phyloP scores from a whole-genome alignment of 805 yeast genomes.

The Torulaspora quercuum region DNA sequence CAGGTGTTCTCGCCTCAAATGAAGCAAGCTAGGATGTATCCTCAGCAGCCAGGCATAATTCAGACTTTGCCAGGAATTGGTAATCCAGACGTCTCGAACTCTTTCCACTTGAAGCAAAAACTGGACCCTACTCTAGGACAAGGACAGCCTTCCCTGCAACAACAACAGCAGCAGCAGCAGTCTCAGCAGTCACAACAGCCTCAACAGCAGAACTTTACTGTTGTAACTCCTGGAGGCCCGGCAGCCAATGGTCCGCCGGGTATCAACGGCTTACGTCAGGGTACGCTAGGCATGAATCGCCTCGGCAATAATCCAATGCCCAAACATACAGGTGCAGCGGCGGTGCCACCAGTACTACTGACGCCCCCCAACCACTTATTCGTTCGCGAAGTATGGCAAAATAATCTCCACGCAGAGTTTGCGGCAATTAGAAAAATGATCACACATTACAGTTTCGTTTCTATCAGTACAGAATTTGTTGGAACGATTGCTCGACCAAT shows the following conservation, averaged over 20 bases:
- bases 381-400: conserved; percentile 70
- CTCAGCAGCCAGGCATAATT: conserved; percentile 24
- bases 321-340: conserved; percentile 14
- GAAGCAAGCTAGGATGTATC: conserved; percentile 26
- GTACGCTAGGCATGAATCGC: conserved; percentile 20
- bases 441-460: conserved; percentile 51
- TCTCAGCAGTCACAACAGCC: conserved; percentile 23
- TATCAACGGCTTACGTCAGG: conserved; percentile 27
- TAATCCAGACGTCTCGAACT: conserved; percentile 22
- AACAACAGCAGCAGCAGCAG: conserved; percentile 20
- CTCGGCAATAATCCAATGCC: conserved; percentile 17
- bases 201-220: conserved; percentile 23
- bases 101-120: conserved; percentile 32
- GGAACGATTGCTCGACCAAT: conserved; percentile 96
- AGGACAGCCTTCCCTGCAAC: conserved; percentile 21
- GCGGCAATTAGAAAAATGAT: conserved; percentile 55
- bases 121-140: conserved; percentile 23
- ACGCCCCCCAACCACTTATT: conserved; percentile 39
- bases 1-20: conserved; percentile 32
- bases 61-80: conserved; percentile 18
- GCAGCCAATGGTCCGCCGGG: conserved; percentile 29
- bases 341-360: conserved; percentile 14
- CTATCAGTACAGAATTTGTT: conserved; percentile 89
- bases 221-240: conserved; percentile 13
- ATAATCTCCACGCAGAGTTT: conserved; percentile 65